Evolutionary conservation across 2,329 filamentous ascomycete species (phyloP).

Genomic region (Coniochaeta sp.): DNA sequence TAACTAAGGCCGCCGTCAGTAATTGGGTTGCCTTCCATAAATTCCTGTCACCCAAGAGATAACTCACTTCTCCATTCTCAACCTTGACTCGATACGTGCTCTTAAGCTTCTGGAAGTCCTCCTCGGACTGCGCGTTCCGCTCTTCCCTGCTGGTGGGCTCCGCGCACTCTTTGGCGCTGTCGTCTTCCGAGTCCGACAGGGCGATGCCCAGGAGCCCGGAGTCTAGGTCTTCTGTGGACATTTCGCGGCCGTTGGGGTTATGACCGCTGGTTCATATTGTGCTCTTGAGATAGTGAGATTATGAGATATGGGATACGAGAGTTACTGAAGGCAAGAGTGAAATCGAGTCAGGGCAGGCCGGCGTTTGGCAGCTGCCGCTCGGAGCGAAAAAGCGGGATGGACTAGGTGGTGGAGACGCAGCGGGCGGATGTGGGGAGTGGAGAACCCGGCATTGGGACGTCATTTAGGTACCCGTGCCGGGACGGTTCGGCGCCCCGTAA

Average conservation of each 20-base stretch:
- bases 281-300: background rate
- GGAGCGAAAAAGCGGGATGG: background rate
- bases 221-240: constrained; percentile 18
- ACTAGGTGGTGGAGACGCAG: background rate
- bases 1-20: constrained; percentile 26
- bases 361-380: background rate
- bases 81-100: constrained; percentile 37
- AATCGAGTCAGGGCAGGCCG: background rate
- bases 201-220: constrained; percentile 33
- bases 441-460: background rate
- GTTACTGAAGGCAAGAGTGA: background rate
- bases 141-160: constrained; percentile 11
- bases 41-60: no score
- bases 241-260: background rate
- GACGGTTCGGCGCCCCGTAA: background rate
- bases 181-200: constrained; percentile 28
- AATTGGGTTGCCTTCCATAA: background rate
- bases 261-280: background rate
- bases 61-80: constrained; percentile 50
- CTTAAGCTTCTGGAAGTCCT: constrained; percentile 39
- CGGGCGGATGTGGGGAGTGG: background rate
- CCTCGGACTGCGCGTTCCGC: constrained; percentile 36
- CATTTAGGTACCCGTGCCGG: background rate
- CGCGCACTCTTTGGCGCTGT: background rate
- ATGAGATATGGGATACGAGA: background rate